Evolutionary conservation across 192 early-diverging fungal genomes (phyloP).

Genomic region (Entomortierella lignicola): DNA sequence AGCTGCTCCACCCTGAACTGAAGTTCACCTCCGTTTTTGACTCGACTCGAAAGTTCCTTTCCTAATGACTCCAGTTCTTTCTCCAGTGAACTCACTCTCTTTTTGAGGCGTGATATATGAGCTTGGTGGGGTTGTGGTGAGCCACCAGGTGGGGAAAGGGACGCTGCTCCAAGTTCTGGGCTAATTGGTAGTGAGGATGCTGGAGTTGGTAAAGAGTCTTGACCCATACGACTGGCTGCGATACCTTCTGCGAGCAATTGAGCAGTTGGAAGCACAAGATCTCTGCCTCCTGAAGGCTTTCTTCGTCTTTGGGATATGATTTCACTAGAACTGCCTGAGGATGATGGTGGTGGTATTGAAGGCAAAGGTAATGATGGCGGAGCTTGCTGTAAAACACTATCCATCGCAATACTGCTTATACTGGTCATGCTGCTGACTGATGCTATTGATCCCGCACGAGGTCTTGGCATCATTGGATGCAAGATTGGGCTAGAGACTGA

Average conservation of each 20-base stretch:
- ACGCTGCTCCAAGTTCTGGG: conserved; percentile 2
- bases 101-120: conserved; percentile 10
- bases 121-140: background rate
- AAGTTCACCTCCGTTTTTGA: conserved; percentile 9
- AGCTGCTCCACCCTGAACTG: conserved; percentile 12
- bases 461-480: conserved; percentile 14
- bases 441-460: conserved; percentile 24
- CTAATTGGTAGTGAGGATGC: conserved; percentile 11
- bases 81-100: conserved; percentile 11
- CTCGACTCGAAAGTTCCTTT: background rate
- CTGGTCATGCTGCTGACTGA: background rate
- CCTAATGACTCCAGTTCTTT: conserved; percentile 11
- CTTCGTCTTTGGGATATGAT: conserved; percentile 10
- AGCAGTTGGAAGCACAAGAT: conserved; percentile 28
- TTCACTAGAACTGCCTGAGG: background rate
- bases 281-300: conserved; percentile 23
- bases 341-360: conserved; percentile 21
- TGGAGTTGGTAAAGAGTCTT: conserved; percentile 22
- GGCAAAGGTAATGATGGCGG: conserved; percentile 26
- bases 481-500: conserved; percentile 7
- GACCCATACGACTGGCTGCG: background rate
- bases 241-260: conserved; percentile 14
- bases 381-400: conserved; percentile 14
- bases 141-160: background rate
- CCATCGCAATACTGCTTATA: conserved; percentile 9